These are phyloP conservation scores for Botrytis fabae DNA, from an alignment of 2,329 filamentous ascomycete species.

Conservation along the genomic window DNA sequence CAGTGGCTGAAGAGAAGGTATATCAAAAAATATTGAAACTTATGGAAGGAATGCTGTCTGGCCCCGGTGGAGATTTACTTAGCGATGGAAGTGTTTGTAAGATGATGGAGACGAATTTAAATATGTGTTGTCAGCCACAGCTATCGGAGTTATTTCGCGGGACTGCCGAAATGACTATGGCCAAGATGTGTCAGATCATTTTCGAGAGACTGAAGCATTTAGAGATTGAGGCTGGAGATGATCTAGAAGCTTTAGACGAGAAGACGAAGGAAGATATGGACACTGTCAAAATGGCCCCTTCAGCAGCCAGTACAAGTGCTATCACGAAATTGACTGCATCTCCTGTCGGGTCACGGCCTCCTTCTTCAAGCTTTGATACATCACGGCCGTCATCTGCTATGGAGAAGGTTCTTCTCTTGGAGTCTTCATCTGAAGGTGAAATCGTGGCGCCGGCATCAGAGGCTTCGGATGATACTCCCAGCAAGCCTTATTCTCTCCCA, in stretches of 20 bases:
- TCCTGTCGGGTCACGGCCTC: constrained; percentile 41
- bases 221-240: constrained; percentile 71
- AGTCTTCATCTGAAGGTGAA: constrained; percentile 32
- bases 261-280: constrained; percentile 69
- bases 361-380: constrained; percentile 48
- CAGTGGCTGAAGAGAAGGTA: constrained; percentile 92
- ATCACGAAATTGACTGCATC: constrained; percentile 54
- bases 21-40: constrained; percentile 90
- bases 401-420: constrained; percentile 25
- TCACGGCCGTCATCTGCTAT: constrained; percentile 32
- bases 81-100: constrained; percentile 98
- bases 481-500: constrained; percentile 88
- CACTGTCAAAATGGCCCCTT: constrained; percentile 80
- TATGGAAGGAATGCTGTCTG: constrained; percentile 98
- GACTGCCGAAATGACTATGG: constrained; percentile 95
- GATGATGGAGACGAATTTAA: constrained; percentile 98
- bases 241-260: constrained; percentile 64
- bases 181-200: constrained; percentile 98
- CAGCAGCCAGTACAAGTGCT: constrained; percentile 63
- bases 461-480: constrained; percentile 48
- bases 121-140: constrained; percentile 92
- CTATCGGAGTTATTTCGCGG: constrained; percentile 87
- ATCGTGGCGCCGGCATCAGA: constrained; percentile 37
- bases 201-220: constrained; percentile 90
- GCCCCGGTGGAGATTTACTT: constrained; percentile 87